Evolutionary conservation across 179 eudicot genomes (phyloP).

Genomic region (Actinidia arguta): DNA sequence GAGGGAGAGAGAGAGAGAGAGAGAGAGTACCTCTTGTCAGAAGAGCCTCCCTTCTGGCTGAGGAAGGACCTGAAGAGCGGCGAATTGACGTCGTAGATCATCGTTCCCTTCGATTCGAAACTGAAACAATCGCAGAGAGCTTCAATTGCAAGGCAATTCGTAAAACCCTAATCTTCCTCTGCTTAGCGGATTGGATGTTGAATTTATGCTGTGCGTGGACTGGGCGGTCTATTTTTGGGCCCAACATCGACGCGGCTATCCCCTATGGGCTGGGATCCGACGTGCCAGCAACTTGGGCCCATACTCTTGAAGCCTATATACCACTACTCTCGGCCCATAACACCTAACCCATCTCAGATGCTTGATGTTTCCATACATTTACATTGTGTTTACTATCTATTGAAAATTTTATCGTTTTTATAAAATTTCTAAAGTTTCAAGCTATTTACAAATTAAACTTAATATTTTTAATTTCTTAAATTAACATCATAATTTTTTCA

Average conservation of each 20-base stretch:
- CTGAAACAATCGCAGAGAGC: not conserved
- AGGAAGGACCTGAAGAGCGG: conserved; percentile 64
- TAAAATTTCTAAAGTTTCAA: too few relatives aligned
- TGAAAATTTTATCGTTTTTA: too few relatives aligned
- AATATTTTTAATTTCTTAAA: too few relatives aligned
- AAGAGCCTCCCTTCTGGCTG: conserved; percentile 84
- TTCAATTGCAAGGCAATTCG: not conserved
- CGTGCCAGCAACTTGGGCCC: too few relatives aligned
- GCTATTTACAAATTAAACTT: too few relatives aligned
- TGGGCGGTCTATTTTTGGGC: not conserved
- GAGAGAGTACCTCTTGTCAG: conserved; percentile 75
- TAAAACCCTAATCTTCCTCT: conserved; percentile 24
- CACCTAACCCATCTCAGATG: not conserved
- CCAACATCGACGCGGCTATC: too few relatives aligned
- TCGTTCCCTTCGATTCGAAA: conserved; percentile 18
- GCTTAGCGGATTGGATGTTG: not conserved
- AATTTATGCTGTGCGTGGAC: not conserved
- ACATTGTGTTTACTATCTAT: too few relatives aligned
- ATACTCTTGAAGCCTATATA: too few relatives aligned
- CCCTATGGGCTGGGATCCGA: too few relatives aligned
- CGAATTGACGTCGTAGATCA: conserved; percentile 96
- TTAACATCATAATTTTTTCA: too few relatives aligned
- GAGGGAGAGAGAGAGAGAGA: not conserved
- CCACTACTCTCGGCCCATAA: too few relatives aligned
- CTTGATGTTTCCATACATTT: too few relatives aligned